Evolutionary conservation across 805 yeast species (phyloP), one percentile per base, ranked within the genome.

Genomic region (Candida easanensis): DNA sequence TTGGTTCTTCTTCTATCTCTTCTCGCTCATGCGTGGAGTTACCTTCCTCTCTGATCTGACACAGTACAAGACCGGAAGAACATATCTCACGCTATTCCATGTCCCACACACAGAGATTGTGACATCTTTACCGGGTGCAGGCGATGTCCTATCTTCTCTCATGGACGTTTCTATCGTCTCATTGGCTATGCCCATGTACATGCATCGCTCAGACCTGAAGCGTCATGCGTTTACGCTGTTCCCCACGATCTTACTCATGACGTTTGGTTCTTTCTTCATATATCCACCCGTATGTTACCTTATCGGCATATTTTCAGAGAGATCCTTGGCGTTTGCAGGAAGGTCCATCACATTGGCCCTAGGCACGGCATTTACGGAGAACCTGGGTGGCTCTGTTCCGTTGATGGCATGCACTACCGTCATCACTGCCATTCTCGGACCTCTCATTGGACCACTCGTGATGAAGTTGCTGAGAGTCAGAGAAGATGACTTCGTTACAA

Each of bases 131-230:
- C 93, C 95, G 0, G 95, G 95, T 0, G 86, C 90, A 14, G 95
- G 95, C 2, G 95, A 86, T 57, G 68, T 86, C 15, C 69, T 86
- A 30, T 60, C 80, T 5, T 74, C 89, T 0, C 61, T 85, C 51
- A 81, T 86, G 84, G 93, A 85, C 54, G 73, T 84, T 7, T 77
- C 88, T 2, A 86, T 86, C 61, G 89, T 84, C 1, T 76, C 91
- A 2, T 68, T 86, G 33, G 77, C 89, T 16, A 64, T 86, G 39
- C 90, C 95, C 4, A 83, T 86, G 88, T 86, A 74, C 61, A 76
- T 84, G 8, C 84, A 84, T 62, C 64, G 93, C 39, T 63, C 62
- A 14, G 95, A 85, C 53, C 71, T 86, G 49, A 61, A 67, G 23
- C 70, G 71, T 38, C 82, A 84, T 53, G 81, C 80, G 49, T 62